phyloP scores from a whole-genome alignment of 2,329 filamentous ascomycete genomes.

The Penicillium sp. region DNA sequence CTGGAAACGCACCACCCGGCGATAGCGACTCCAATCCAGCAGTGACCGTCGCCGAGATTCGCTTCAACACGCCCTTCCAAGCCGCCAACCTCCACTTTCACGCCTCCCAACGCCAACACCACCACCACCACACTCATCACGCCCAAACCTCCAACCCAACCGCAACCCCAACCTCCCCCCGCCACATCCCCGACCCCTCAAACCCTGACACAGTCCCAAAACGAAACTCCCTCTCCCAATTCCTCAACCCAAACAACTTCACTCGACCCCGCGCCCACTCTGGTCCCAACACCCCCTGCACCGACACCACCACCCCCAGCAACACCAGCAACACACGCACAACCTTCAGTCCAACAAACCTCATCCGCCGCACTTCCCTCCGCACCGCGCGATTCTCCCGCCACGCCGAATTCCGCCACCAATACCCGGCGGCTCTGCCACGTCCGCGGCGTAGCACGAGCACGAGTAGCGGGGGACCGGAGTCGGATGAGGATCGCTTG shows the following conservation, averaged over 20 bases:
- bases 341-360: slow-evolving; percentile 40
- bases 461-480: slow-evolving; percentile 29
- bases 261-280: slow-evolving; percentile 38
- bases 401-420: slow-evolving; percentile 22
- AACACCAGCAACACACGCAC: slow-evolving; percentile 19
- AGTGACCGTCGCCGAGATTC: slow-evolving; percentile 76
- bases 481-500: slow-evolving; percentile 56
- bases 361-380: slow-evolving; percentile 38
- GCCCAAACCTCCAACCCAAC: slow-evolving; percentile 26
- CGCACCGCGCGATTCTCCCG: slow-evolving; percentile 27
- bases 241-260: slow-evolving; percentile 41
- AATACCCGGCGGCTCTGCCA: slow-evolving; percentile 38
- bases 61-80: slow-evolving; percentile 81
- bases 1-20: slow-evolving; percentile 29
- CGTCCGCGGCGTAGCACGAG: slow-evolving; percentile 23
- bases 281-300: slow-evolving; percentile 28
- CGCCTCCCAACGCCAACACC: slow-evolving; percentile 27
- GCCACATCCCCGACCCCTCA: slow-evolving; percentile 18
- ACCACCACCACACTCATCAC: slow-evolving; percentile 26
- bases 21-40: slow-evolving; percentile 40
- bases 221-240: slow-evolving; percentile 39
- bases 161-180: slow-evolving; percentile 9
- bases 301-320: slow-evolving; percentile 27
- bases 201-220: slow-evolving; percentile 30
- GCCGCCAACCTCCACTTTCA: slow-evolving; percentile 40